phyloP scores from a whole-genome alignment of 148 eudicot genomes.

The Rhododendron griersonianum region DNA sequence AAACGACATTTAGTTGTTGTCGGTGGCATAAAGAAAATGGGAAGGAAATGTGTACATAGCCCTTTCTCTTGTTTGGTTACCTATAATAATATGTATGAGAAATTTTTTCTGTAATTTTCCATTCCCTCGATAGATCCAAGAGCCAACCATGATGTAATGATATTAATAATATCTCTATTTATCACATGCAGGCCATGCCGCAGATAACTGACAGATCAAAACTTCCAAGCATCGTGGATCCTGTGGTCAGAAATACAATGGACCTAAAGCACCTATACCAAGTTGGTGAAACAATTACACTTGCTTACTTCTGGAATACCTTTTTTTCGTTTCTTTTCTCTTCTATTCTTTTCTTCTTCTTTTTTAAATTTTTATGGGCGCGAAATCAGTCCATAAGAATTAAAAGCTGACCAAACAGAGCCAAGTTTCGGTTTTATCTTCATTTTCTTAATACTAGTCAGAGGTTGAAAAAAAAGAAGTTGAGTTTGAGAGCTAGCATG shows the following conservation, averaged over 20 bases:
- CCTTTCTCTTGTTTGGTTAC: not conserved
- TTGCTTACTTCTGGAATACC: not conserved
- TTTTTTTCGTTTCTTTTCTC: not conserved
- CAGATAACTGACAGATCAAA: conserved; percentile 81
- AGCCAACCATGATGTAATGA: not conserved
- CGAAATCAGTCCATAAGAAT: not conserved
- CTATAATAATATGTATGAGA: not conserved
- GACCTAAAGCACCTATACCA: conserved; percentile 82
- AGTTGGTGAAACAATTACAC: conserved; percentile 29
- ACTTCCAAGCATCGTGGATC: conserved; percentile 76
- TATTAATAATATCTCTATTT: not conserved
- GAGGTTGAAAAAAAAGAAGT: not conserved
- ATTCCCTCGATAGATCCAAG: not conserved
- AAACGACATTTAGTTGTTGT: not conserved
- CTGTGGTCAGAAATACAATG: conserved; percentile 71
- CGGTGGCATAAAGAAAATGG: not conserved
- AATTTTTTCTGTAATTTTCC: not conserved
- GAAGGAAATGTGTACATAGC: not conserved
- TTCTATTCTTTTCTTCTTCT: no score
- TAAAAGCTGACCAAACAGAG: not conserved
- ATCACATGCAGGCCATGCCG: conserved; percentile 73
- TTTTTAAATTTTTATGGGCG: not conserved
- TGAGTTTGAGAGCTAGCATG: not conserved
- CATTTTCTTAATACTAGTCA: not conserved
- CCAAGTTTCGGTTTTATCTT: not conserved